Evolutionary conservation across 2,329 filamentous ascomycete genomes (phyloP), one percentile per base, ranked within the genome.

Genomic region (Byssoonygena ceratinophila): DNA sequence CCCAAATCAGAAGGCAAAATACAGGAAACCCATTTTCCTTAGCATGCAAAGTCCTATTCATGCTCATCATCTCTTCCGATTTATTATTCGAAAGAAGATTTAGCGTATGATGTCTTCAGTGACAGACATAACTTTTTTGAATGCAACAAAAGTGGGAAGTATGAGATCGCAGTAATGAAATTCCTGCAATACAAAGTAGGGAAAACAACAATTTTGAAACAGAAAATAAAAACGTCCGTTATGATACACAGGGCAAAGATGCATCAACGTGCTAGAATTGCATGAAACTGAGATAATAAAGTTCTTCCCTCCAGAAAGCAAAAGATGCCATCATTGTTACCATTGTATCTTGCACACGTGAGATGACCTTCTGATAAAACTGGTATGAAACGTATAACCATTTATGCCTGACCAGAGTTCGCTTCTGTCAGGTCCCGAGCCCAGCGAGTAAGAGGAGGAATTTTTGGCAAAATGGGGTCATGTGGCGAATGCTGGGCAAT

Each of bases 401-500:
- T 31, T 34, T 41, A 50, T 32, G n/a, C 36, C 29, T 31, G n/a
- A 14, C 47, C 23, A 22, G 25, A 46, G 39, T 31, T 43, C 39
- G 41, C 41, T 14, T 53, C 44, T 46, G 46, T 61, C 25, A 71
- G 59, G 23, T 69, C 69, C 27, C 66, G 65, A n/a, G 70, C 68
- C 53, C 66, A 69, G 49, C 68, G 69, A 27, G 67, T 65, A 31
- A 79, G 63, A 5, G 66, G 64, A 12, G 74, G 71, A 54, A 80
- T 78, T 58, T 68, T 69, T 54, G 74, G 73, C 46, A 79, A 64
- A 29, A 79, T 67, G n/a, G 71, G 72, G 58, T 77, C 75, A 39
- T 73, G 69, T 1, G 76, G 75, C 36, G 73, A 70, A 39, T 63
- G 71, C 64, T 80, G 72, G 3, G 76, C 76, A 50, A 81, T 71